Percentiles rank a stretch among this genome's conserved stretches.
Evolutionary conservation across 2,329 filamentous ascomycete species (phyloP).

Genomic region (Pyricularia sp.): DNA sequence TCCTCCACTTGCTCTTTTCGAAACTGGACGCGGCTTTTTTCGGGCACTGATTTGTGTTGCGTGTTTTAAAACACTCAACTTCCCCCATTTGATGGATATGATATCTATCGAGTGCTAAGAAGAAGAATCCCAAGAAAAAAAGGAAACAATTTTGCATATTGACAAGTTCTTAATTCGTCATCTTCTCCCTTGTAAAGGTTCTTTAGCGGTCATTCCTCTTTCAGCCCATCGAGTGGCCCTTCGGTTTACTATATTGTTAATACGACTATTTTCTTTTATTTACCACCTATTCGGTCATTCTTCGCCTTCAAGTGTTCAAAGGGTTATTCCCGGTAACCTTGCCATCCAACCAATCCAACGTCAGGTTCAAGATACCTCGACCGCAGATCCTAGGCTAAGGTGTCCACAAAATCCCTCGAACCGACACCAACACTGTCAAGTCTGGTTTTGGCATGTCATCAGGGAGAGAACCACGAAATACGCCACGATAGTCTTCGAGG

Average conservation of each 20-base stretch:
- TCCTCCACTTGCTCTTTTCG: not conserved
- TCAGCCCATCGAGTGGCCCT: not conserved
- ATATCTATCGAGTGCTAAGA: not conserved
- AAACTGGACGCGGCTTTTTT: not conserved
- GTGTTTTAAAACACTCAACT: not conserved
- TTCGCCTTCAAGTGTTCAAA: not conserved
- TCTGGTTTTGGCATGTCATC: not conserved
- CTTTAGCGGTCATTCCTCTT: not conserved
- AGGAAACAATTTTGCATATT: not conserved
- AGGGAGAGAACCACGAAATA: not conserved
- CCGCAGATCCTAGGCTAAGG: not conserved
- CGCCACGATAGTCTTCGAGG: not conserved
- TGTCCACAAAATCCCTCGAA: not conserved
- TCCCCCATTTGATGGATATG: not conserved
- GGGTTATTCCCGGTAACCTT: not conserved
- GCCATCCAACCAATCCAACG: not conserved
- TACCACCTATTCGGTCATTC: not conserved
- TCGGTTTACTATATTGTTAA: not conserved
- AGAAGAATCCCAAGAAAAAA: not conserved
- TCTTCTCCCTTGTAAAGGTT: not conserved
- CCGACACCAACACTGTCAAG: not conserved
- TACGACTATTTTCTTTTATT: not conserved
- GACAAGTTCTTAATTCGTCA: not conserved
- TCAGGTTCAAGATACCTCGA: not conserved
- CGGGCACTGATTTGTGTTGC: not conserved